phyloP scores from a whole-genome alignment of 306 rosid species.

The Datisca glomerata region DNA sequence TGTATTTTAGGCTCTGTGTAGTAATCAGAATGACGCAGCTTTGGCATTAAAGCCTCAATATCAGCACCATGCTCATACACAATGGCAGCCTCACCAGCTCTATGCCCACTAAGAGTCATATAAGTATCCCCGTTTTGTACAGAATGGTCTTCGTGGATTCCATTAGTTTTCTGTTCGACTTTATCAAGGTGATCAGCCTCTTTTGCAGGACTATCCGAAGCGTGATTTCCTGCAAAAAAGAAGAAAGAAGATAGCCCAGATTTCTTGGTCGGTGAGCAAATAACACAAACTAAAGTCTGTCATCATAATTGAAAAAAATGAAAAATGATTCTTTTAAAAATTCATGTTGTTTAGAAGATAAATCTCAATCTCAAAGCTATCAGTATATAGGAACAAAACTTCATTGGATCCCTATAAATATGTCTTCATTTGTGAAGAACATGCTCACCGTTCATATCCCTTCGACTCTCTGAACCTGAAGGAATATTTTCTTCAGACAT shows the following conservation, averaged over 20 bases:
- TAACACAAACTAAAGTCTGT: no score
- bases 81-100: conserved; percentile 98
- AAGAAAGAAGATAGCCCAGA: conserved; percentile 7
- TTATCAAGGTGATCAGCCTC: conserved; percentile 31
- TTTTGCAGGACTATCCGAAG: conserved; percentile 37
- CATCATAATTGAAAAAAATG: no score
- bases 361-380: no score
- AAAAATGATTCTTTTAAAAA: no score
- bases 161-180: conserved; percentile 41
- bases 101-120: conserved; percentile 79
- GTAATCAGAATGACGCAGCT: conserved; percentile 81
- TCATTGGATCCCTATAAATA: no score
- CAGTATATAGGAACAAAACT: no score
- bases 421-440: no score
- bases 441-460: no score
- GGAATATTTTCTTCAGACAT: no score
- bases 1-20: conserved; percentile 81
- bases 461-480: no score
- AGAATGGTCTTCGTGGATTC: conserved; percentile 50
- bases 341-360: no score
- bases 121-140: conserved; percentile 42
- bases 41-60: conserved; percentile 93
- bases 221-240: conserved; percentile 25
- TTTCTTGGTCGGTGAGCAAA: no score
- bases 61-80: conserved; percentile 96